These are phyloP conservation scores for Wickerhamiella vanderwaltii DNA, from an alignment of 805 yeast genomes.

Conservation along the genomic window DNA sequence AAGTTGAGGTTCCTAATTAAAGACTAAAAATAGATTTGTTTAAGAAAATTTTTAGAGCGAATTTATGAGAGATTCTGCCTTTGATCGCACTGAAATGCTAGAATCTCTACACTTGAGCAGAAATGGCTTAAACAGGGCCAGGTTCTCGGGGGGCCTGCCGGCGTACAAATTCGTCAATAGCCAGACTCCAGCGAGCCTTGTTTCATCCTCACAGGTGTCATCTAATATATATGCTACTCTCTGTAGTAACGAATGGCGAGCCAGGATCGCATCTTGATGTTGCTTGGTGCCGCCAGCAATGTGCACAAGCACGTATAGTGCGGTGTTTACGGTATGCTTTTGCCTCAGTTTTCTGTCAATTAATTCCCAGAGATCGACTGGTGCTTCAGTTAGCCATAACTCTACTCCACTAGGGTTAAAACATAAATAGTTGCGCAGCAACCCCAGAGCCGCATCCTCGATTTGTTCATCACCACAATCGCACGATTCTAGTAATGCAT, in stretches of 20 bases:
- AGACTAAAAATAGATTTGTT: no score
- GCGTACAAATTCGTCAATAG: constrained; percentile 5
- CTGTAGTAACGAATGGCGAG: neutral
- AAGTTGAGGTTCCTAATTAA: no score
- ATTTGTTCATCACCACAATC: neutral
- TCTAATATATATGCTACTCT: neutral
- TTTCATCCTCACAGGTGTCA: neutral
- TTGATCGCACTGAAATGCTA: constrained; percentile 1
- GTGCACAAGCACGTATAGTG: constrained; percentile 8
- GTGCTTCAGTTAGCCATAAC: constrained; percentile 5
- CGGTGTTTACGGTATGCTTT: neutral
- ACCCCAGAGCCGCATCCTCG: neutral
- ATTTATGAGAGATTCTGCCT: neutral
- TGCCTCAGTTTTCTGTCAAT: neutral
- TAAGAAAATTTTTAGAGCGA: no score
- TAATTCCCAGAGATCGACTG: constrained; percentile 6
- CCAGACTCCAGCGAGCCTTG: constrained; percentile 1
- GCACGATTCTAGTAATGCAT: neutral
- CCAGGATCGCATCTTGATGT: constrained; percentile 5
- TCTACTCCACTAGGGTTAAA: constrained; percentile 1
- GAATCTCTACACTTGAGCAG: neutral
- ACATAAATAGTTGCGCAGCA: constrained; percentile 7
- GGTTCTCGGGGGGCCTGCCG: neutral
- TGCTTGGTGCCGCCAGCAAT: constrained; percentile 2
- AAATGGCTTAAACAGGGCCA: neutral